Evolutionary conservation across 176 grass and related monocot species (phyloP).

Genomic region (Hyparrhenia diplandra): DNA sequence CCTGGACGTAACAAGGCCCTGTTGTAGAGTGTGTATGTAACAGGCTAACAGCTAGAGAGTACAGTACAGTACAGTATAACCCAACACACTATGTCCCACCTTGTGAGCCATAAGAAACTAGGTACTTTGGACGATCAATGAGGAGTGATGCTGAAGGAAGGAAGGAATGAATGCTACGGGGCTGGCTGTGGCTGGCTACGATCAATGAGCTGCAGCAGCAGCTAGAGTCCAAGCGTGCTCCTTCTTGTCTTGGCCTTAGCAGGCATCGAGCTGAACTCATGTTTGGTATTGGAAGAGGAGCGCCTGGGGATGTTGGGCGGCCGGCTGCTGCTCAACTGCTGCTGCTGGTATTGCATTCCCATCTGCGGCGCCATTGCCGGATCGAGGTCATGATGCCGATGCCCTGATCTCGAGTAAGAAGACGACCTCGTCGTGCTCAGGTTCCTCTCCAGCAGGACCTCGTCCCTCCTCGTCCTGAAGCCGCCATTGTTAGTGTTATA

Average conservation of each 20-base stretch:
- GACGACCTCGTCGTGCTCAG: conserved; percentile 42
- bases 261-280: conserved; percentile 9
- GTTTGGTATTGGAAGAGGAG: conserved; percentile 25
- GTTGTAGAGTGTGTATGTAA: not conserved
- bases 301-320: conserved; percentile 19
- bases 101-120: not conserved
- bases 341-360: not conserved
- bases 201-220: conserved; percentile 18
- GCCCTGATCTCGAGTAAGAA: conserved; percentile 30
- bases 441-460: conserved; percentile 65
- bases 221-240: conserved; percentile 42
- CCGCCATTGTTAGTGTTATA: conserved; percentile 10
- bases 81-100: conserved; percentile 6
- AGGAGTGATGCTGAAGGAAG: not conserved
- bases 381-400: conserved; percentile 22
- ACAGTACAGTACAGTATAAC: not conserved
- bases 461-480: conserved; percentile 61
- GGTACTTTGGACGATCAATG: not conserved
- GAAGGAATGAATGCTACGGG: not conserved
- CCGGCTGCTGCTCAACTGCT: conserved; percentile 23
- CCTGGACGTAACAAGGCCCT: conserved; percentile 12
- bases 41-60: not conserved
- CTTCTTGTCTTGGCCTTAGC: conserved; percentile 14
- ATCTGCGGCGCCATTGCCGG: not conserved
- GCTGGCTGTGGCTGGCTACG: not conserved